Conservation (phyloP, 352 stramenopile species). For the Paralagenidium karlingii region DNA sequence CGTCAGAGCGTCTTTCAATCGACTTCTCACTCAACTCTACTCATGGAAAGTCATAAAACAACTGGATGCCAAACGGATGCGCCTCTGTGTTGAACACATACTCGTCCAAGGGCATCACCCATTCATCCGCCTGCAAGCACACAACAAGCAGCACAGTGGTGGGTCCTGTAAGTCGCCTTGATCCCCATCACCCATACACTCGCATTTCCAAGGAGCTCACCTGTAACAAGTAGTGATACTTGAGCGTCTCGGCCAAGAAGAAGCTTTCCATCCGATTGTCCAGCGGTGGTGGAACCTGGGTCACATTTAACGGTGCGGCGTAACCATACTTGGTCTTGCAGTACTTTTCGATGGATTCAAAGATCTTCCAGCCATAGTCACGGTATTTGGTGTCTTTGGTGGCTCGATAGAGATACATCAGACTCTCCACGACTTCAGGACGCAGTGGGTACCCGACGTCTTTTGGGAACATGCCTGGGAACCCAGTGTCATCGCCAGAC, state of each 20-base stretch:
- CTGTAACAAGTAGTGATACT: constrained; percentile 97
- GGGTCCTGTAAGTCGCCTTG: too few relatives aligned
- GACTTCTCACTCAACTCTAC: too few relatives aligned
- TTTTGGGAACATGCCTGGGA: constrained; percentile 46
- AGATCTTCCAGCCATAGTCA: constrained; percentile 94
- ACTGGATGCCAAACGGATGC: constrained; percentile 71
- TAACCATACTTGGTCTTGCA: constrained; percentile 86
- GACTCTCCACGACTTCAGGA: constrained; percentile 92
- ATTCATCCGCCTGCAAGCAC: constrained; percentile 44
- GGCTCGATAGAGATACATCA: constrained; percentile 94
- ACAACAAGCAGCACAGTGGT: constrained; percentile 49
- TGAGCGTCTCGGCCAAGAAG: constrained; percentile 97
- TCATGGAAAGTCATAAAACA: too few relatives aligned
- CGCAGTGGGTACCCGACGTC: constrained; percentile 88
- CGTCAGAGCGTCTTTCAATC: too few relatives aligned
- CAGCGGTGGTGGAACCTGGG: constrained; percentile 24
- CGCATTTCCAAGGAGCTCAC: too few relatives aligned
- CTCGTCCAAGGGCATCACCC: constrained; percentile 84
- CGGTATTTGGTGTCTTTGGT: constrained; percentile 92
- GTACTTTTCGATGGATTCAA: constrained; percentile 87
- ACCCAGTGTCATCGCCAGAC: constrained; percentile 87
- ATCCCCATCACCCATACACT: too few relatives aligned
- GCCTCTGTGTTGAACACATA: constrained; percentile 96
- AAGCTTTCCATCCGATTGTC: constrained; percentile 98
- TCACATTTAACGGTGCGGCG: constrained; percentile 45